Percentiles rank a stretch among this genome's conserved stretches.
phyloP scores from a whole-genome alignment of 768 basidiomycete genomes.

The Phlebiopsis gigantea region DNA sequence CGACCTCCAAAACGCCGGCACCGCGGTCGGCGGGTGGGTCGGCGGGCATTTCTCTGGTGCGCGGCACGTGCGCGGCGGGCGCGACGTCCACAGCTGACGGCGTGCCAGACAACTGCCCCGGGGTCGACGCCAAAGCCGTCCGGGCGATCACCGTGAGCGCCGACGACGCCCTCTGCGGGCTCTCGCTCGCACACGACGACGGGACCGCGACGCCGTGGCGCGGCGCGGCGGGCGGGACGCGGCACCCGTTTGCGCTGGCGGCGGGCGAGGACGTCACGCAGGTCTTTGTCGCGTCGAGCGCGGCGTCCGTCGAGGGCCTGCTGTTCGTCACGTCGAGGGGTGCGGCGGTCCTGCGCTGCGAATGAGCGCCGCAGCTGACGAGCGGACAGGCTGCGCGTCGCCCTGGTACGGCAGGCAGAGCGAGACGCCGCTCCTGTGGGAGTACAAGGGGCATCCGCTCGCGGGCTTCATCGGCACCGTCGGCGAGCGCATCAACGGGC shows the following conservation, averaged over 20 bases:
- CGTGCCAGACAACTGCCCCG: not conserved
- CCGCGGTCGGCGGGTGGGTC: not conserved
- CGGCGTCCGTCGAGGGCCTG: not conserved
- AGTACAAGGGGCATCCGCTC: not conserved
- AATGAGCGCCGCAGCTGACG: not conserved
- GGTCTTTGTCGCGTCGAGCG: not conserved
- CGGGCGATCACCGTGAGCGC: not conserved
- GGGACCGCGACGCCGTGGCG: not conserved
- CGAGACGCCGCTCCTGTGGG: not conserved
- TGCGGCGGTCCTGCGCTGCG: not conserved
- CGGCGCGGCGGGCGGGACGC: not conserved
- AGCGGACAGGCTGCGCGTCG: not conserved
- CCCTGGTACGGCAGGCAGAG: not conserved
- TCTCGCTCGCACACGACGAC: not conserved
- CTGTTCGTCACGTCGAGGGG: slow-evolving; percentile 3
- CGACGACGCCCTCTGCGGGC: not conserved
- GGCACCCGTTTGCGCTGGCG: not conserved
- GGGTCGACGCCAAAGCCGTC: not conserved
- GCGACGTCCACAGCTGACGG: not conserved
- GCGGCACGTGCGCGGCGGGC: too few species aligned
- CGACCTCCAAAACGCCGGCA: not conserved
- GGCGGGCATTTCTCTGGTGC: not conserved
- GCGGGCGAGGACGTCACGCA: slow-evolving; percentile 1
- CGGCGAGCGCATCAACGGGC: not conserved
- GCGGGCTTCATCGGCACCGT: slow-evolving; percentile 2